Percentiles rank a stretch among this genome's conserved stretches.
Evolutionary conservation across 495 filamentous ascomycete species (phyloP).

Genomic region (Recurvomyces mirabilis): DNA sequence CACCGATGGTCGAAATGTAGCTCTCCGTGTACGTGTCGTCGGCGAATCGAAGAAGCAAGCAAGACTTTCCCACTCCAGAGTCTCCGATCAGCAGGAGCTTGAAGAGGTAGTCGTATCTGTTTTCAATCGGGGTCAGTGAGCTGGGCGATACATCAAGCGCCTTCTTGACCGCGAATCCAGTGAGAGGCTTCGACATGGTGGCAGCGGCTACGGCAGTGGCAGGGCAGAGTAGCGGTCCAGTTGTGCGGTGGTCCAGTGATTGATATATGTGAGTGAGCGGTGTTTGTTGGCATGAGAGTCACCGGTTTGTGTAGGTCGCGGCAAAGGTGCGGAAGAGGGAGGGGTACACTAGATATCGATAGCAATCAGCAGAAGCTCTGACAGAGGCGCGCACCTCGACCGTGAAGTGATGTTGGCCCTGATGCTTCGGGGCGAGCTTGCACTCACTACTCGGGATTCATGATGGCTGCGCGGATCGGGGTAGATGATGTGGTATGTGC

Average conservation of each 20-base stretch:
- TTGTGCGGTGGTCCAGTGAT: too few relatives aligned
- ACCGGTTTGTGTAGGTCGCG: too few relatives aligned
- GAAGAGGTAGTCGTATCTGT: conserved; percentile 99
- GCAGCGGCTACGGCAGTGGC: conserved; percentile 3
- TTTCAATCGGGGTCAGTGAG: background rate
- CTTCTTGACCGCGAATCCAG: background rate
- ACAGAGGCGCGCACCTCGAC: too few relatives aligned
- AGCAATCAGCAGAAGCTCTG: too few relatives aligned
- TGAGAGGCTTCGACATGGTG: conserved; percentile 1
- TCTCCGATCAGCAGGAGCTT: conserved; percentile 99
- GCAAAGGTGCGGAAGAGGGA: too few relatives aligned
- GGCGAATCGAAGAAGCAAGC: conserved; percentile 90
- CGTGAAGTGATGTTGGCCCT: too few relatives aligned
- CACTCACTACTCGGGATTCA: conserved; percentile 94
- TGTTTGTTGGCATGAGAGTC: too few relatives aligned
- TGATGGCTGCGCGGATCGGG: conserved; percentile 39
- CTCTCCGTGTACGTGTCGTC: conserved; percentile 99
- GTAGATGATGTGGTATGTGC: background rate
- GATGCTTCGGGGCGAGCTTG: too few relatives aligned
- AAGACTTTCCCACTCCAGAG: conserved; percentile 99
- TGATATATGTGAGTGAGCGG: too few relatives aligned
- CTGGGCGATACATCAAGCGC: background rate
- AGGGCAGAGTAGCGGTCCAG: background rate
- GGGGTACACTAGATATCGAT: too few relatives aligned
- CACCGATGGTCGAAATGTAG: conserved; percentile 98